Conservation (phyloP, 2,329 filamentous ascomycete species). For the Cordyceps cicadae region DNA sequence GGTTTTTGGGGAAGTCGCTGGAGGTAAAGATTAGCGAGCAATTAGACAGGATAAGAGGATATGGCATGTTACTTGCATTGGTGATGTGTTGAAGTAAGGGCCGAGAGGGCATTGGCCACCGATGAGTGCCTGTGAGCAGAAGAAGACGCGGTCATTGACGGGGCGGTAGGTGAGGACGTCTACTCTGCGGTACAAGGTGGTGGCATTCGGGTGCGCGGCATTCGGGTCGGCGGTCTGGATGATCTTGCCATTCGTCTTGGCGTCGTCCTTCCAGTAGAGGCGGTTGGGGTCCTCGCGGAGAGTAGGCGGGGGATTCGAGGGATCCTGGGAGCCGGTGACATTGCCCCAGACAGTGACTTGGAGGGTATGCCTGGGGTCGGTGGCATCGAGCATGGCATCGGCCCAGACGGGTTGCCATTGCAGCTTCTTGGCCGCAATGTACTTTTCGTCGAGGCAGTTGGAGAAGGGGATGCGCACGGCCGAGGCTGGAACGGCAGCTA, state of each 20-base stretch:
- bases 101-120: conserved; percentile 65
- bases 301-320: conserved; percentile 49
- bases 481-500: conserved; percentile 31
- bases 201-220: conserved; percentile 45
- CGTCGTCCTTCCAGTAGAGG: conserved; percentile 51
- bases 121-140: conserved; percentile 55
- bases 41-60: background rate
- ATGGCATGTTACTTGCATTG: conserved; percentile 26
- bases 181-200: conserved; percentile 65
- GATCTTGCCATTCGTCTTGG: conserved; percentile 67
- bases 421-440: conserved; percentile 51
- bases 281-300: conserved; percentile 32
- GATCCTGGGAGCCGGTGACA: conserved; percentile 63
- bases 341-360: conserved; percentile 83
- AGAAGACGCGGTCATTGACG: conserved; percentile 47
- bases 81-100: conserved; percentile 54
- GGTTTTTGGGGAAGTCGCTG: conserved; percentile 27
- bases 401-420: conserved; percentile 74
- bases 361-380: conserved; percentile 53
- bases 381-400: conserved; percentile 63
- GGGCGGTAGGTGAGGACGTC: conserved; percentile 72
- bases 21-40: conserved; percentile 14
- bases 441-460: conserved; percentile 67
- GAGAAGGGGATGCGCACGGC: conserved; percentile 68
- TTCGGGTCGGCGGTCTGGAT: conserved; percentile 35